Base-by-base conservation (phyloP, 352 stramenopile species). In the Globisporangium paroecandrum region DNA sequence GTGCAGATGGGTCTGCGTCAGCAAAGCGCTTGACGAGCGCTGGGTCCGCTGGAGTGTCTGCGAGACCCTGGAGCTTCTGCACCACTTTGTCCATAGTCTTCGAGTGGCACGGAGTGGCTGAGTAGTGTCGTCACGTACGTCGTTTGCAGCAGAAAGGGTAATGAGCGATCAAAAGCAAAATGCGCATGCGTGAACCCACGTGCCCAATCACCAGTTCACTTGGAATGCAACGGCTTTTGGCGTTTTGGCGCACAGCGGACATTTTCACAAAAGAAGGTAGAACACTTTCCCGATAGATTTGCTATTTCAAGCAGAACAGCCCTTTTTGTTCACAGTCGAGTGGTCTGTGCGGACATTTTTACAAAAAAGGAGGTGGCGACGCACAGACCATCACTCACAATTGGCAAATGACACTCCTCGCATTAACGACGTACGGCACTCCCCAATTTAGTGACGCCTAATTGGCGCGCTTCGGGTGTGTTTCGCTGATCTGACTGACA, bases 11-110 rank as follows among this genome's bases (percentile, higher is more conserved):
- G 18, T 74, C 32, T 1, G 69, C 32, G 18, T 59, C 62, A 0
- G 34, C 58, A 22, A 70, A 62, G 3, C 41, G 55, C 53, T 68
- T 62, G 54, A 74, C 47, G 62, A 58, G 58, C 38, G 62, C 43
- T 65, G 68, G 72, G 6, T 73, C 66, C 29, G 47, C 62, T 46
- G 70, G 73, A 10, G 76, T 65, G 27, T 75, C 65, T 46, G 74
- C 70, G 29, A 69, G 71, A n/a, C 70, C 70, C 51, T 77, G 71
- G 15, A 91, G 69, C 57, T 58, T 58, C 54, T 67, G 54, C 53
- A 89, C 69, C 25, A 87, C 54, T n/a, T 69, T 69, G 51, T 90
- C 77, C 83, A 91, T 91, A 1, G 54, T 51, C 24, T 46, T 46
- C 15, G 13, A 27, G 13, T 5, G 12, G 51, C 51, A 10, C 12